Evolutionary conservation across 768 basidiomycete species (phyloP), one percentile per base, ranked within the genome.

Genomic region (Tylopilus plumbeoviolaceoides): DNA sequence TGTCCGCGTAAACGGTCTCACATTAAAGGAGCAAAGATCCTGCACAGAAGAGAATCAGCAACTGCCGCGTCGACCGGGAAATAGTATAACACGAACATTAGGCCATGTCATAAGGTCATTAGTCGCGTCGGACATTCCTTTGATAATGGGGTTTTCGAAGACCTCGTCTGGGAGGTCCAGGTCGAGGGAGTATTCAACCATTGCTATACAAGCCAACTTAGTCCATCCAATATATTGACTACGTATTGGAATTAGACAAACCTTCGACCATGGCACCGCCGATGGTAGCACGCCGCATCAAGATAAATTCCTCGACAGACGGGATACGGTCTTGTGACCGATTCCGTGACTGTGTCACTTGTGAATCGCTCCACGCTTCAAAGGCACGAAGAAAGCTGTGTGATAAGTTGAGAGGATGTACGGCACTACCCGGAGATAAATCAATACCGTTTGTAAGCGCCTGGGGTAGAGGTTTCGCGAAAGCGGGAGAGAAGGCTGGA

Each of bases 91-190:
- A 71, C 71, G 7, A 21, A 72, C 71, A 39, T 73, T 73, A n/a
- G 72, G 72, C 72, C 72, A 73, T 1, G 72, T 73, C 72, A 73
- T 73, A 17, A 73, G 67, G 49, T 73, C 72, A 15, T 55, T 72
- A 0, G 69, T 72, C n/a, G 71, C 72, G n/a, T 72, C 65, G 36
- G 72, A 73, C 71, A 73, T 71, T 18, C 61, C 69, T 52, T 58
- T 56, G 7, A 73, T 62, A 18, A 70, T 62, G 3, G 72, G 66
- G 44, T 58, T 63, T 33, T 69, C 65, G 52, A 73, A 73, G 5
- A 73, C 70, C 23, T 66, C 56, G 23, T 72, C 69, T 14, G 72
- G 72, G 35, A 73, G 63, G 44, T 73, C 63, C 42, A 73, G 47
- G 56, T 73, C 71, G 5, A 73, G 58, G 17, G 71, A 71, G 43